Evolutionary conservation across 2,329 filamentous ascomycete species (phyloP), one percentile per base, ranked within the genome.

Genomic region (Sarocladium kiliense): DNA sequence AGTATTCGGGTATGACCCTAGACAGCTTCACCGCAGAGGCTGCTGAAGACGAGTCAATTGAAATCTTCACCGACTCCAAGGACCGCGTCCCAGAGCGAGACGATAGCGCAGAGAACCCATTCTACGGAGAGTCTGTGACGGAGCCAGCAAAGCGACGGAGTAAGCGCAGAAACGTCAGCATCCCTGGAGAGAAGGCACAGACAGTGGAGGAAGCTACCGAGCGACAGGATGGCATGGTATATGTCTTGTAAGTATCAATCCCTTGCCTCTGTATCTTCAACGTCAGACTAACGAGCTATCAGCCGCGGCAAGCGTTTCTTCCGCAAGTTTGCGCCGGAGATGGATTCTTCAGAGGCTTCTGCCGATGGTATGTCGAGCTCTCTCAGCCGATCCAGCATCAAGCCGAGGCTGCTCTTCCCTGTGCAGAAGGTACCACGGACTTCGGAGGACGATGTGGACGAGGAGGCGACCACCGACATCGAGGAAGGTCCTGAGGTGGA

Each of bases 251-350:
- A 80, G 88, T 85, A 61, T 44, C 25, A 19, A 54, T 27, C 19
- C 5, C 2, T 30, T 55, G 18, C 30, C 30, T 36, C 34, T 32
- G 36, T 54, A 44, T 55, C 45, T 41, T 25, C 23, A 41, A 57
- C n/a, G 51, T 55, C 47, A 30, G 50, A 55, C 64, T 69, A 68
- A 69, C 59, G 50, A 50, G 49, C 53, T 54, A 21, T 58, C n/a
- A 91, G 88, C 76, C 89, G 89, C 63, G 89, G 89, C 67, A 90
- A 88, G 76, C 89, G 84, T 66, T 77, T 89, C 56, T 91, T 90
- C 73, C 84, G 85, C 30, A 57, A 58, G 37, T 45, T 55, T 30
- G 55, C 45, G 3, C 41, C 41, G 39, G 65, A 67, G 41, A 23
- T 60, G 54, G 66, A 74, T 37, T 65, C 65, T 56, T 63, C 72